Base-by-base conservation (phyloP, 371 early-diverging fungal species). In the Ordospora pajunii region DNA sequence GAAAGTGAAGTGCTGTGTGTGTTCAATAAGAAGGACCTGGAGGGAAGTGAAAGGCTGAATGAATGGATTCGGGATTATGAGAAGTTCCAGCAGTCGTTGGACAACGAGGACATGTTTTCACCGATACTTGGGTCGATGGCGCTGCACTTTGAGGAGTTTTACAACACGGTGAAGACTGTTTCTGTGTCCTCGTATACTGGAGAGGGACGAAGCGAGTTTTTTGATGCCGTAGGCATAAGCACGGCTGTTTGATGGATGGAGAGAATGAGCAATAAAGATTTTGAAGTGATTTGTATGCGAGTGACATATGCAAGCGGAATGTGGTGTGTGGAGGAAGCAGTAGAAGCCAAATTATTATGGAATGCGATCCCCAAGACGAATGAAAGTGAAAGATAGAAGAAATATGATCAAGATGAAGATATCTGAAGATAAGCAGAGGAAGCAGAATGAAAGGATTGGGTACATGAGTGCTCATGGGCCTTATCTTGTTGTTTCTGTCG, bases 1-100 rank as follows among this genome's bases (percentile, higher is more conserved):
- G 90, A 91, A 77, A 85, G 94, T 40, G 94, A 94, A 5, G 91
- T 96, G 67, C 87, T 96, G 40, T 83, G 95, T 51, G 92, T 92
- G 3, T 95, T 97, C 86, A 96, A 96, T 88, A 98, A 98, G 86
- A 90, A 90, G 0, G 97, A 98, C 85, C 90, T 95, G 1, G 89
- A 89, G 23, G 87, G 89, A 11, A 90, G 90, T 79, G 89, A 90
- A 23, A 91, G 91, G 82, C 91, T 93, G 2, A 87, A 90, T 3
- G 89, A 91, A 63, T 97, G 97, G 99, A 93, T 95, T 91, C 87
- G 87, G 2, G 94, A 96, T 86, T 96, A 92, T 84, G 93, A 95
- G 82, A 85, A 87, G 43, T 95, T 96, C 86, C 93, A 93, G 82
- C 87, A 87, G 68, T 92, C 92, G 2, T 83, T 94, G 69, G 80